phyloP scores from a whole-genome alignment of 768 basidiomycete genomes.

The Cyathus striatus region DNA sequence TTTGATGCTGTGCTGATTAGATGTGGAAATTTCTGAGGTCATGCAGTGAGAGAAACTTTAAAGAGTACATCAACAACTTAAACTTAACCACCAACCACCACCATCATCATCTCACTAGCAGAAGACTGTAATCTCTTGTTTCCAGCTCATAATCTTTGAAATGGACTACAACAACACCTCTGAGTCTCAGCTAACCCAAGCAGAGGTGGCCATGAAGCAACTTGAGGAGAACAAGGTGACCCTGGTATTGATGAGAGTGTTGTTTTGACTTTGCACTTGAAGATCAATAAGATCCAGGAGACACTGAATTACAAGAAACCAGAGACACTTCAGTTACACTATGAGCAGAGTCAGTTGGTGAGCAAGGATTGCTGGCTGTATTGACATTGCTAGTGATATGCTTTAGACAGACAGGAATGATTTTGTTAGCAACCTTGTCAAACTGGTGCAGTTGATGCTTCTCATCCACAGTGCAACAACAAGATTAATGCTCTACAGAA shows the following conservation, averaged over 20 bases:
- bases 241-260: slow-evolving; percentile 7
- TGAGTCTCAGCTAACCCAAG: too few species aligned
- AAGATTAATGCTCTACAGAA: slow-evolving; percentile 35
- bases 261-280: slow-evolving; percentile 5
- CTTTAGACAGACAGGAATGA: slow-evolving; percentile 45
- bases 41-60: too few species aligned
- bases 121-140: too few species aligned
- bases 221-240: too few species aligned
- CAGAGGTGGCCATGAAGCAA: slow-evolving; percentile 5
- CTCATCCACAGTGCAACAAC: slow-evolving; percentile 38
- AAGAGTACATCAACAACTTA: too few species aligned
- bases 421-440: slow-evolving; percentile 40
- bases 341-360: slow-evolving; percentile 44
- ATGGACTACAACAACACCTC: too few species aligned
- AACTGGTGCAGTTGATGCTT: slow-evolving; percentile 37
- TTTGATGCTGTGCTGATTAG: too few species aligned
- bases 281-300: slow-evolving; percentile 9
- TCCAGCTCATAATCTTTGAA: too few species aligned
- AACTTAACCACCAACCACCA: too few species aligned
- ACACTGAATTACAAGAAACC: slow-evolving; percentile 4
- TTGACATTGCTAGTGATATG: not conserved
- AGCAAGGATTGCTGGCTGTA: slow-evolving; percentile 6
- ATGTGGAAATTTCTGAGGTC: too few species aligned
- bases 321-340: too few species aligned
- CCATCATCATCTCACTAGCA: too few species aligned